These are phyloP conservation scores for Zopfochytrium polystomum DNA, from an alignment of 371 early-diverging fungal genomes.

Conservation along the genomic window DNA sequence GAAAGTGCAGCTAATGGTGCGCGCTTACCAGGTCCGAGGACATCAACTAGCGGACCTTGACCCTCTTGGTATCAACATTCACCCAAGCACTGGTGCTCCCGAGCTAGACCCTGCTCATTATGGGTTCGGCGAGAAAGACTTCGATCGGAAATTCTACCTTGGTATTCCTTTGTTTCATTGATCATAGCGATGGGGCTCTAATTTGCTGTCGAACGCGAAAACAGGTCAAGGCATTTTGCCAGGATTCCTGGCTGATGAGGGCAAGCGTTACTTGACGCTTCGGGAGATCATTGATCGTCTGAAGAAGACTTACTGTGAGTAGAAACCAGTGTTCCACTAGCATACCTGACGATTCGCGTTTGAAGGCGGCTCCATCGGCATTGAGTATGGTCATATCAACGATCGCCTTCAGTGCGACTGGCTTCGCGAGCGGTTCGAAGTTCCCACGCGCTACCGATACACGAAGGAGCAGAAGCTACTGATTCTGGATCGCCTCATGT, in stretches of 20 bases:
- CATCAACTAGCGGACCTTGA: conserved; percentile 93
- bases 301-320: conserved; percentile 81
- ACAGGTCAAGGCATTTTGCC: conserved; percentile 89
- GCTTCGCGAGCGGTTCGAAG: conserved; percentile 89
- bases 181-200: not conserved
- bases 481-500: conserved; percentile 92
- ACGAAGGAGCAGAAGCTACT: conserved; percentile 80
- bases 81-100: conserved; percentile 58
- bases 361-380: conserved; percentile 85
- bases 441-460: conserved; percentile 80
- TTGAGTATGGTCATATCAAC: conserved; percentile 96
- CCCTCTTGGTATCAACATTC: conserved; percentile 81
- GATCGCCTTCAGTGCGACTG: conserved; percentile 95
- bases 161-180: conserved; percentile 40
- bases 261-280: conserved; percentile 67
- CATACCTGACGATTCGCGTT: not conserved
- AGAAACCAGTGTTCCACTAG: conserved; percentile 55
- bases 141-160: conserved; percentile 84
- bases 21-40: conserved; percentile 93
- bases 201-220: not conserved
- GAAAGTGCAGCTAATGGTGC: conserved; percentile 93
- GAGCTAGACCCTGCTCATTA: conserved; percentile 87
- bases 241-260: conserved; percentile 65
- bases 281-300: conserved; percentile 83
- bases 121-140: conserved; percentile 89